Evolutionary conservation across 192 early-diverging fungal species (phyloP), one percentile per base, ranked within the genome.

Genomic region (Coemansia sp.): DNA sequence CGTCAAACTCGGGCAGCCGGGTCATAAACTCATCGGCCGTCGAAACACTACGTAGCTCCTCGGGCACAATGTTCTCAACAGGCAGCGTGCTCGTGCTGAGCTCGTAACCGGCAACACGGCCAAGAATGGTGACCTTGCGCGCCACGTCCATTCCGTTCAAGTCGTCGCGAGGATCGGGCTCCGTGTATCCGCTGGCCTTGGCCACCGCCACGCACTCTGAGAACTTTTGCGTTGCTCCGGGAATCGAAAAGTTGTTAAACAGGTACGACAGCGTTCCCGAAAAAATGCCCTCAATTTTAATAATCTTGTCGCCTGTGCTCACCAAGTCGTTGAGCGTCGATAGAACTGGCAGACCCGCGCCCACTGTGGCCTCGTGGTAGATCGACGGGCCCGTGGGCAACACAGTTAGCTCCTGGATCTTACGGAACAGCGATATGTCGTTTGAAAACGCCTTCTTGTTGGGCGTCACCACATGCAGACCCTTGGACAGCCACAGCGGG

Each of bases 131-230:
- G 48, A 93, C 92, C 82, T 99, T 99, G 58, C 96, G 91, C n/a
- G 94, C 96, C 23, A 99, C 95, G 69, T 99, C 97, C 91, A 99
- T 89, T 26, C 96, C 97, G 66, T 99, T 99, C 60, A 99, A 85
- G 64, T 99, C 97, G 69, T 99, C 97, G 46, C 97, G 85, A 23
- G 97, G 97, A 72, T 99, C 97, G 26, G 97, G 97, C 66, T 99
- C 97, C 25, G 97, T 99, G 77, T 95, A 99, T 3, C 97, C 97
- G 38, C 88, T 84, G 23, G 89, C 88, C 78, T 94, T 98, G 57
- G 95, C 97, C 22, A 89, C 89, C 59, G 82, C 72, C 55, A 99
- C 97, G 63, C 91, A 92, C 38, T 90, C 87, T 7, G 94, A 95
- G 82, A 99, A 99, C 34, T 72, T 79, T 36, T 83, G 83, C 31